phyloP scores from a whole-genome alignment of 768 basidiomycete species.

The Pseudohyphozyma bogoriensis region DNA sequence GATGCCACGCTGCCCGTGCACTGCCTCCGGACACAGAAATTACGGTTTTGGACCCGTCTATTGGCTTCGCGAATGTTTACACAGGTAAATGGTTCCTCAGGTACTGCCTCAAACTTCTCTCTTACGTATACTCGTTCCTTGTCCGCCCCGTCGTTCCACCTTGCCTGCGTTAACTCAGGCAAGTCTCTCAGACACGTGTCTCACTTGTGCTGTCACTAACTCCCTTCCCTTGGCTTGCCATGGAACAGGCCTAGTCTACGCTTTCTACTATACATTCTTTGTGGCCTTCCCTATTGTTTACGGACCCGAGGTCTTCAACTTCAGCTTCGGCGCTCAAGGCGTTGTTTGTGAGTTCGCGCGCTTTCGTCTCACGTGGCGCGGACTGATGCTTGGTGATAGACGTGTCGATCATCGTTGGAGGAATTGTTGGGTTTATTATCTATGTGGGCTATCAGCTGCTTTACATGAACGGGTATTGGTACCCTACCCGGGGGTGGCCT shows the following conservation, averaged over 20 bases:
- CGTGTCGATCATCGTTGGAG: constrained; percentile 5
- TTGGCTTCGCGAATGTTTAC: constrained; percentile 21
- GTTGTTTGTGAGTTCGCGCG: background rate
- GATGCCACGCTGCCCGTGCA: no score
- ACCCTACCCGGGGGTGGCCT: no score
- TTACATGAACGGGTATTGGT: background rate
- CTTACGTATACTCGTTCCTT: no score
- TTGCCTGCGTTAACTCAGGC: background rate
- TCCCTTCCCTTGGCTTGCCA: background rate
- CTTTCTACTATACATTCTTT: constrained; percentile 6
- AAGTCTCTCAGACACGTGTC: no score
- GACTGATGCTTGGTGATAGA: background rate
- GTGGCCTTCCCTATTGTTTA: constrained; percentile 14
- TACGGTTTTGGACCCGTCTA: constrained; percentile 19
- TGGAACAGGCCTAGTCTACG: background rate
- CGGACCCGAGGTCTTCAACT: constrained; percentile 1
- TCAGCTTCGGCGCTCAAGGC: background rate
- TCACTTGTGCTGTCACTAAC: no score
- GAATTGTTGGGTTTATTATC: background rate
- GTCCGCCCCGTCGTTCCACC: background rate
- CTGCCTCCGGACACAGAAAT: no score
- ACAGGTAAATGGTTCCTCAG: constrained; percentile 9
- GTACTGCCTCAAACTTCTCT: no score
- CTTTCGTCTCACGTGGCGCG: background rate
- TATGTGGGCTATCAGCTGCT: constrained; percentile 18